Evolutionary conservation across 495 filamentous ascomycete genomes (phyloP).

Genomic region (Lepidopterella palustris): DNA sequence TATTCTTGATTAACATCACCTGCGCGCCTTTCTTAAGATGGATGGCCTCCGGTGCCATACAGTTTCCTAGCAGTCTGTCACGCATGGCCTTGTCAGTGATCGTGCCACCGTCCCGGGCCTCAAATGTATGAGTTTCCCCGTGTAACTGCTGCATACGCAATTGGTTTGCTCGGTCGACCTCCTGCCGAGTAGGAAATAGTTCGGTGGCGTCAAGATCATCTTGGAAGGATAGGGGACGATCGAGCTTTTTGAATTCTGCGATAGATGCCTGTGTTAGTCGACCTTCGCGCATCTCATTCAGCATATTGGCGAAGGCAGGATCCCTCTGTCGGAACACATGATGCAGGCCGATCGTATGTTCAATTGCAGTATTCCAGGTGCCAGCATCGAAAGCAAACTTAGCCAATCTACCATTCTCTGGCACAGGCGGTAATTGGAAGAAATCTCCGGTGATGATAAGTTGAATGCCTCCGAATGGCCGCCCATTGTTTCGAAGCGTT

Average conservation of each 20-base stretch:
- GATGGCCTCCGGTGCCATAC: conserved; percentile 79
- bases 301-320: conserved; percentile 88
- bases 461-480: conserved; percentile 93
- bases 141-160: conserved; percentile 62
- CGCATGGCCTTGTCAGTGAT: conserved; percentile 59
- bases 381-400: conserved; percentile 91
- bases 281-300: conserved; percentile 95
- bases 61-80: conserved; percentile 74
- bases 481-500: conserved; percentile 71
- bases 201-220: conserved; percentile 86
- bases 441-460: conserved; percentile 95
- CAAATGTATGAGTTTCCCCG: conserved; percentile 61
- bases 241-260: conserved; percentile 61
- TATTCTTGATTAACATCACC: conserved; percentile 99
- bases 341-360: conserved; percentile 91
- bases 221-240: conserved; percentile 59
- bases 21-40: conserved; percentile 86
- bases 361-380: conserved; percentile 85
- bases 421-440: conserved; percentile 93
- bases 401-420: conserved; percentile 62
- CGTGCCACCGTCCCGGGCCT: conserved; percentile 67
- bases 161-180: conserved; percentile 83
- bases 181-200: conserved; percentile 84
- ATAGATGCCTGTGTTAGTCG: conserved; percentile 64
- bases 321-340: conserved; percentile 96